Percentiles rank a stretch among this genome's conserved stretches.
Conservation (phyloP, 192 early-diverging fungal genomes). For the Dimargaris cristalligena region DNA sequence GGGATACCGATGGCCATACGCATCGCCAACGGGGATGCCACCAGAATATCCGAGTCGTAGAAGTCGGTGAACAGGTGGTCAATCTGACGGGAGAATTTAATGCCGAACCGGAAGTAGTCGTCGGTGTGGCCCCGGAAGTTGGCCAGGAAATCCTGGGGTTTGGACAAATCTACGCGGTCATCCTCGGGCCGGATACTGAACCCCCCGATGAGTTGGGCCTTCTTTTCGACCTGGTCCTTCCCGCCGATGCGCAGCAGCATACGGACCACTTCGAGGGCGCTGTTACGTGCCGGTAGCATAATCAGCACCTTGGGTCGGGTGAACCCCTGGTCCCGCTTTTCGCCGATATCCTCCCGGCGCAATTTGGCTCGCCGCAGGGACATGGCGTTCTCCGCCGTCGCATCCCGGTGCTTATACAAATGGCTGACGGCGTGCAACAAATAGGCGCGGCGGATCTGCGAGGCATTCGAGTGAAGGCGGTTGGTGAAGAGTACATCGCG, state of each 20-base stretch:
- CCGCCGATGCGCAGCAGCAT: constrained; percentile 58
- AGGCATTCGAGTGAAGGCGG: constrained; percentile 36
- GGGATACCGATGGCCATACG: constrained; percentile 62
- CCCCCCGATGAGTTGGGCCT: constrained; percentile 20
- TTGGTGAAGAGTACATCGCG: constrained; percentile 58
- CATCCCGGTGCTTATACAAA: constrained; percentile 59
- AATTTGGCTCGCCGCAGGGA: constrained; percentile 53
- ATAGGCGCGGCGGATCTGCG: constrained; percentile 54
- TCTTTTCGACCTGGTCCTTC: constrained; percentile 73
- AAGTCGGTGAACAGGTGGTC: constrained; percentile 79
- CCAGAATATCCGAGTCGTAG: constrained; percentile 78
- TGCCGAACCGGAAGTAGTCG: constrained; percentile 83
- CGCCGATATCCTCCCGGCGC: constrained; percentile 37
- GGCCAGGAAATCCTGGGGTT: constrained; percentile 61
- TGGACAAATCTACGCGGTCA: constrained; percentile 54
- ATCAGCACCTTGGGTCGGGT: constrained; percentile 86
- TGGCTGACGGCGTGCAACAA: constrained; percentile 84
- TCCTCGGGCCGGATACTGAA: constrained; percentile 38
- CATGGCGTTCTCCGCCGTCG: constrained; percentile 40
- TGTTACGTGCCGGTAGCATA: constrained; percentile 71
- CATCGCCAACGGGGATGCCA: constrained; percentile 84
- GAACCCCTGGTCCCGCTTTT: constrained; percentile 89
- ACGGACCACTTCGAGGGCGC: constrained; percentile 61
- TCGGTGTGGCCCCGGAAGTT: constrained; percentile 92
- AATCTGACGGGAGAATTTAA: constrained; percentile 74